These are phyloP conservation scores for Leccinum pachyderme DNA, from an alignment of 1,284 basidiomycete genomes.

Conservation along the genomic window DNA sequence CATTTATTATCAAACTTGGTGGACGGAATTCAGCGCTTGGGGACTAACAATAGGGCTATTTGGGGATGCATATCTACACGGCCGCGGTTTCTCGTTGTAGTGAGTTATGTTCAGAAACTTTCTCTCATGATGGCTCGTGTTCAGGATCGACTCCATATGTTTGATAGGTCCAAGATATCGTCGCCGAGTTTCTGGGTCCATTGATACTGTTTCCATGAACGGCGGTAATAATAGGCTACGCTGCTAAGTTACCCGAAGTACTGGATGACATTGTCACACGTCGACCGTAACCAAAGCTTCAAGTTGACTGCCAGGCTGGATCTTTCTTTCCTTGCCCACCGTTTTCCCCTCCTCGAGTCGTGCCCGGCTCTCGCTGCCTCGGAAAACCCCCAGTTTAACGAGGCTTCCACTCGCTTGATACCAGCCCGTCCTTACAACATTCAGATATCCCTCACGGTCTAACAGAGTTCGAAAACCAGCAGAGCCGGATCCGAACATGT, in stretches of 20 bases:
- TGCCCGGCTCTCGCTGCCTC: constrained; percentile 27
- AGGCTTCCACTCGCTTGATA: constrained; percentile 35
- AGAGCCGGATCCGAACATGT: constrained; percentile 54
- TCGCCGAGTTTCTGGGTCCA: neutral
- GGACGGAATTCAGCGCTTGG: neutral
- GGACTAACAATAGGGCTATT: too few species aligned
- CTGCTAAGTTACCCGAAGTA: constrained; percentile 21
- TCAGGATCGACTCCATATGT: too few species aligned
- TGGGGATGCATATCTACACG: too few species aligned
- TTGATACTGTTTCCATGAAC: neutral
- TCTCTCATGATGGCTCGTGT: too few species aligned
- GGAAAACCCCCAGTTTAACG: constrained; percentile 17
- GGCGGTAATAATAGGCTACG: neutral
- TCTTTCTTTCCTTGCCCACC: constrained; percentile 1
- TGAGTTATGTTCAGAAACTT: too few species aligned
- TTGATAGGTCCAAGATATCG: too few species aligned
- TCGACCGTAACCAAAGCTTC: constrained; percentile 20
- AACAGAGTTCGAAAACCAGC: constrained; percentile 36
- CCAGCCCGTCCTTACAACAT: constrained; percentile 49
- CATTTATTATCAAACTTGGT: neutral
- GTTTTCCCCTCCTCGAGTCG: constrained; percentile 10
- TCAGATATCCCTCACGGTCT: constrained; percentile 42
- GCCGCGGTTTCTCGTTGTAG: too few species aligned
- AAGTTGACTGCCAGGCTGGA: neutral
- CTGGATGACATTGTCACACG: constrained; percentile 23